These are phyloP conservation scores for Grigorovia jiainica DNA, from an alignment of 805 yeast species.

Conservation along the genomic window DNA sequence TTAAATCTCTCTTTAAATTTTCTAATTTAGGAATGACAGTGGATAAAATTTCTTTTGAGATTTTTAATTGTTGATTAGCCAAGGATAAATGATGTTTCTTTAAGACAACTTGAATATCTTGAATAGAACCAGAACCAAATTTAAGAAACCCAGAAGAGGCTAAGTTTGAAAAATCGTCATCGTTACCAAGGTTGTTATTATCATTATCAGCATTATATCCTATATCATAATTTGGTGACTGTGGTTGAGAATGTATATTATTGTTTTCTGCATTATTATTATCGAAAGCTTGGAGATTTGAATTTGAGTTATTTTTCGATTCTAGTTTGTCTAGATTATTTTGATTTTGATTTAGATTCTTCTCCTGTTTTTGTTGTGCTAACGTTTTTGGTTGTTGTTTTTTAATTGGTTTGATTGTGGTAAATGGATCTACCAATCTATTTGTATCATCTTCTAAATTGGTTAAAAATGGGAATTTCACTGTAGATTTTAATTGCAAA, in stretches of 20 bases:
- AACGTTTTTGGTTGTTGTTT: conserved; percentile 21
- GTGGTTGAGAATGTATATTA: background rate
- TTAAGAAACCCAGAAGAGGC: conserved; percentile 50
- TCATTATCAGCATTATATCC: background rate
- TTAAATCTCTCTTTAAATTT: conserved; percentile 55
- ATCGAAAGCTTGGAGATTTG: background rate
- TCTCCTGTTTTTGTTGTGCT: conserved; percentile 14
- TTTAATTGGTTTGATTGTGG: conserved; percentile 34
- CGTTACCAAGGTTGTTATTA: background rate
- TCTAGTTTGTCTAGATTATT: background rate
- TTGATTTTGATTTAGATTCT: background rate
- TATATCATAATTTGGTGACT: background rate
- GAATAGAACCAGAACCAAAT: conserved; percentile 65
- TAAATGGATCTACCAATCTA: conserved; percentile 40
- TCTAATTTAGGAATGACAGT: conserved; percentile 50
- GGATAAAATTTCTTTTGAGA: conserved; percentile 45
- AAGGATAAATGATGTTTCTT: conserved; percentile 54
- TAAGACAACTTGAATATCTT: conserved; percentile 63
- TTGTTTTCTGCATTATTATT: too few relatives aligned
- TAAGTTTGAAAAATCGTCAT: background rate
- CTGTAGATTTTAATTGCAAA: conserved; percentile 67
- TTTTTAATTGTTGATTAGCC: conserved; percentile 44
- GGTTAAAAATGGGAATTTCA: conserved; percentile 33
- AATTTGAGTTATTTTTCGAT: too few relatives aligned
- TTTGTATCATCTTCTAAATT: conserved; percentile 27